Evolutionary conservation across 2,329 filamentous ascomycete genomes (phyloP).

Genomic region (Cadophora luteo-olivacea): DNA sequence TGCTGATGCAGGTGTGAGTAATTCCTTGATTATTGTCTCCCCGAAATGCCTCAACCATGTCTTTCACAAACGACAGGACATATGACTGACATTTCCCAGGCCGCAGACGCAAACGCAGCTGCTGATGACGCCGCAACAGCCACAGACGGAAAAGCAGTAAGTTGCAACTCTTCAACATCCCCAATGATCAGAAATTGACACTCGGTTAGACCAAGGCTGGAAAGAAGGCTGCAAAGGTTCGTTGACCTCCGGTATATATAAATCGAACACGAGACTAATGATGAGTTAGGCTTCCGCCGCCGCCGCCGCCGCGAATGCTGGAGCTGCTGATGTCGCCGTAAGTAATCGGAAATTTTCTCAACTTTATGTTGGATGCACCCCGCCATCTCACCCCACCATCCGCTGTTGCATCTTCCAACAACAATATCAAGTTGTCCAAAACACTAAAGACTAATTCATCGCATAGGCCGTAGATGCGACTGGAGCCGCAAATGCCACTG

Average conservation of each 20-base stretch:
- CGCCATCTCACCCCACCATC: not conserved
- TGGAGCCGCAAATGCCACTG: not conserved
- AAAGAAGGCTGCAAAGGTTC: constrained; percentile 3
- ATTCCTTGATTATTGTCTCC: not conserved
- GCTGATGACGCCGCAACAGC: not conserved
- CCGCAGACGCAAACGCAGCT: not conserved
- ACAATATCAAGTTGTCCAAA: not conserved
- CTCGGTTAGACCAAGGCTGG: not conserved
- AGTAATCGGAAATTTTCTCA: not conserved
- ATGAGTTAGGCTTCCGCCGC: not conserved
- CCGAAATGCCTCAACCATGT: no score
- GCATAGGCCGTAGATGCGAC: not conserved
- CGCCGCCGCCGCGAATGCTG: not conserved
- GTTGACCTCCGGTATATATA: not conserved
- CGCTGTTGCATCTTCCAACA: not conserved
- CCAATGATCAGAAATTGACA: not conserved
- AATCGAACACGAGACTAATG: not conserved
- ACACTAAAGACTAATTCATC: not conserved
- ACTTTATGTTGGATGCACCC: no score
- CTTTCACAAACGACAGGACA: not conserved
- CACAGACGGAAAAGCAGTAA: constrained; percentile 11
- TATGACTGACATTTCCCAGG: not conserved
- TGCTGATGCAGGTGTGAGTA: not conserved
- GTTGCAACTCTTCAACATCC: not conserved
- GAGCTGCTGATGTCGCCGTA: constrained; percentile 3